phyloP scores from a whole-genome alignment of 345 rosid genomes.

The Excoecaria agallocha region DNA sequence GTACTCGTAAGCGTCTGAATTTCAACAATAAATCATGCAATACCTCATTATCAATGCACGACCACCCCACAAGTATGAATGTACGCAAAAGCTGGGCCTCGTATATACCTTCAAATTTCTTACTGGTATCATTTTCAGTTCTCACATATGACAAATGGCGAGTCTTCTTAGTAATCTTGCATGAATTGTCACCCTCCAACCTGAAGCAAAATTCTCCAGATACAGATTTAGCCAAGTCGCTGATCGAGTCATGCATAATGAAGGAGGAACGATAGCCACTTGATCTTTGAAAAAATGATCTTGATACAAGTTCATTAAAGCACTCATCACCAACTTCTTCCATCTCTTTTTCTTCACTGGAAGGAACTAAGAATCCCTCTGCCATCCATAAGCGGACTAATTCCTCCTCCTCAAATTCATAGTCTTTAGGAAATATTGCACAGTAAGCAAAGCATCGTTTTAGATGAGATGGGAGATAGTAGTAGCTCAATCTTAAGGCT shows the following conservation, averaged over 20 bases:
- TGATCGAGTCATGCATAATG: conserved; percentile 17
- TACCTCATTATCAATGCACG: conserved; percentile 6
- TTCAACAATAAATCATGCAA: not conserved
- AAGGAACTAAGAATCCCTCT: conserved; percentile 7
- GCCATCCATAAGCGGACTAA: conserved; percentile 22
- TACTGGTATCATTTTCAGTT: not conserved
- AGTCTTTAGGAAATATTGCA: conserved; percentile 18
- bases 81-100: not conserved
- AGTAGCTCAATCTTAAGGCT: conserved; percentile 20
- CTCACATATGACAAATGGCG: conserved; percentile 4
- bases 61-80: not conserved
- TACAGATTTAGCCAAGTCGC: conserved; percentile 9
- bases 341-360: not conserved
- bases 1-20: not conserved
- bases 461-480: conserved; percentile 19
- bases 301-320: conserved; percentile 17
- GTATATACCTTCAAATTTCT: conserved; percentile 1
- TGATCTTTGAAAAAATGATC: conserved; percentile 18
- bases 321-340: conserved; percentile 12
- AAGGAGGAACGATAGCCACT: not conserved
- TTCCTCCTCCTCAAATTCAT: conserved; percentile 12
- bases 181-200: conserved; percentile 5
- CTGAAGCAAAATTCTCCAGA: conserved; percentile 20
- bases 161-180: conserved; percentile 3
- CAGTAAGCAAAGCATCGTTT: conserved; percentile 23